A percentile compares a stretch with the other conserved stretches of the same genome.
phyloP scores from a whole-genome alignment of 768 basidiomycete species.

The Hericium alpestre region DNA sequence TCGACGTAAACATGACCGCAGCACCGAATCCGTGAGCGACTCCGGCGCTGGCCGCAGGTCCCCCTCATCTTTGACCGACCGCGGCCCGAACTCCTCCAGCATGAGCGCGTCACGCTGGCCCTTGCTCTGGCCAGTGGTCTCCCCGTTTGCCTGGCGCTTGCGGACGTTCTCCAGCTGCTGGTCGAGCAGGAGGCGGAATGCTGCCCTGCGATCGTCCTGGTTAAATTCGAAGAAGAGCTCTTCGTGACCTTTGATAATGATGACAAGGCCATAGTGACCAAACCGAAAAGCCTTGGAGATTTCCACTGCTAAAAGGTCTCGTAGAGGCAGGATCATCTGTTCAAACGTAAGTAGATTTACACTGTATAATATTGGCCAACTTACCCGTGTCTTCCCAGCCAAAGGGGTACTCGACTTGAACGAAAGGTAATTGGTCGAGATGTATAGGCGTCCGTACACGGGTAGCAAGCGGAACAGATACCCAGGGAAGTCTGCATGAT shows the following conservation, averaged over 20 bases:
- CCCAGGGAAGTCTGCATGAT: constrained; percentile 68
- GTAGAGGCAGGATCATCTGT: constrained; percentile 91
- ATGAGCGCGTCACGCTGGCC: constrained; percentile 66
- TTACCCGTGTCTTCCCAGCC: constrained; percentile 70
- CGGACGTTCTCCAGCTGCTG: constrained; percentile 70
- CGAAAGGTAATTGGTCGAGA: constrained; percentile 89
- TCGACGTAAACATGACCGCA: constrained; percentile 93
- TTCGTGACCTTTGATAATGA: constrained; percentile 92
- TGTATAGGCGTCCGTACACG: constrained; percentile 75
- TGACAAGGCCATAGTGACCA: constrained; percentile 78
- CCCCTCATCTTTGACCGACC: constrained; percentile 26
- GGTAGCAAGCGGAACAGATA: constrained; percentile 88
- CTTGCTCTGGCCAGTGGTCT: constrained; percentile 31
- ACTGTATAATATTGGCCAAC: constrained; percentile 11
- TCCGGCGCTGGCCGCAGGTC: constrained; percentile 41
- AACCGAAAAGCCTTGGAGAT: constrained; percentile 82
- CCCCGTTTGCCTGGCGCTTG: constrained; percentile 35
- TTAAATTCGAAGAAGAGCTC: constrained; percentile 95
- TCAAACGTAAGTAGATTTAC: not conserved
- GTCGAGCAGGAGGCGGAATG: constrained; percentile 67
- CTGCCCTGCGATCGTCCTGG: constrained; percentile 67
- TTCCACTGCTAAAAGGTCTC: constrained; percentile 77
- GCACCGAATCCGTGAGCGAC: constrained; percentile 29
- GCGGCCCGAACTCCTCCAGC: constrained; percentile 74
- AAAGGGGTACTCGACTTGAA: constrained; percentile 85